Percentiles rank a stretch among this genome's conserved stretches.
Evolutionary conservation across 495 filamentous ascomycete species (phyloP).

Genomic region (Echria macrotheca): DNA sequence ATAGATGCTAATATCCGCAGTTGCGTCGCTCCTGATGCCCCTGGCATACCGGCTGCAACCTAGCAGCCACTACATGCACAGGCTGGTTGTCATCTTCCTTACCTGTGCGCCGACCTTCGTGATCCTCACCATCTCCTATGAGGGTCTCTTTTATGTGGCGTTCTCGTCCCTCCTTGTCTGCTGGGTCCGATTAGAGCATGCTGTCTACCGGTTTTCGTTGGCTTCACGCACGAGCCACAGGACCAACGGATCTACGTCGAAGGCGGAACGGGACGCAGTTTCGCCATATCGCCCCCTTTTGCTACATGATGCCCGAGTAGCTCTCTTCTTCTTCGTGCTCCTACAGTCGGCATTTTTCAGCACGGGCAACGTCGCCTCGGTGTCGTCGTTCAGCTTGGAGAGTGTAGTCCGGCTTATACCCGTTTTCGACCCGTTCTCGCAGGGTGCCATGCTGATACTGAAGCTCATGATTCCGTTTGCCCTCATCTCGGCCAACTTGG

Average conservation of each 20-base stretch:
- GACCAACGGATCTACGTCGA: constrained; percentile 28
- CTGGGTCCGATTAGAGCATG: constrained; percentile 89
- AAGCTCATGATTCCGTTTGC: constrained; percentile 94
- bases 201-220: constrained; percentile 54
- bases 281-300: constrained; percentile 62
- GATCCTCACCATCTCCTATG: constrained; percentile 95
- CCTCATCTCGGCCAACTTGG: constrained; percentile 86
- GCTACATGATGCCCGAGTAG: constrained; percentile 76
- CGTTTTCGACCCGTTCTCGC: constrained; percentile 88
- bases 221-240: constrained; percentile 13
- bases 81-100: constrained; percentile 83
- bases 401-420: constrained; percentile 88
- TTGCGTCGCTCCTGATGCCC: constrained; percentile 72
- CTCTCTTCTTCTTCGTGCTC: constrained; percentile 91
- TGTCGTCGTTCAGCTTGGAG: constrained; percentile 92
- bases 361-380: constrained; percentile 91
- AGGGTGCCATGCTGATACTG: constrained; percentile 78
- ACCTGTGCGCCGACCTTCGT: constrained; percentile 92
- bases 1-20: constrained; percentile 33
- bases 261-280: constrained; percentile 22
- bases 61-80: constrained; percentile 84
- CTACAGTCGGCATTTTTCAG: constrained; percentile 96
- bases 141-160: constrained; percentile 91
- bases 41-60: constrained; percentile 75
- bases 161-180: constrained; percentile 78